Conservation (phyloP, 2,329 filamentous ascomycete species). For the Sporothrix schenckii region DNA sequence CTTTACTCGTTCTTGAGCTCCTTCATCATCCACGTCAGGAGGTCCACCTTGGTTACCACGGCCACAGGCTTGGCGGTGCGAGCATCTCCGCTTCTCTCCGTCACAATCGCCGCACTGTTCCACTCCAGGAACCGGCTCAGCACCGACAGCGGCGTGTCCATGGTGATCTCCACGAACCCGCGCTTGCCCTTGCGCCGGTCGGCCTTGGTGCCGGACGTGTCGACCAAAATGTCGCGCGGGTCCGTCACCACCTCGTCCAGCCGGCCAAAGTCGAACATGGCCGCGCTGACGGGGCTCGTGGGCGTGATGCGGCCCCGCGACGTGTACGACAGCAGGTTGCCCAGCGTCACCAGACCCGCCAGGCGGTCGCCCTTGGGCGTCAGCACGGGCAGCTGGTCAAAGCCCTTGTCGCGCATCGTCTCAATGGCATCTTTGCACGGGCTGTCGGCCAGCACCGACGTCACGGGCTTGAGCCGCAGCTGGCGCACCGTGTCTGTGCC, state of each 20-base stretch:
- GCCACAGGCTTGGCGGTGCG: slow-evolving; percentile 75
- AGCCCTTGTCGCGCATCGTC: slow-evolving; percentile 97
- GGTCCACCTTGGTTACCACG: slow-evolving; percentile 93
- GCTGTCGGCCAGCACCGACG: slow-evolving; percentile 72
- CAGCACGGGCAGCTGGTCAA: slow-evolving; percentile 94
- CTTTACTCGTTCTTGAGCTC: slow-evolving; percentile 47
- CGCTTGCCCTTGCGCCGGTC: slow-evolving; percentile 50
- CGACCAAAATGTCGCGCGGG: slow-evolving; percentile 62
- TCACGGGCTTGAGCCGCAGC: slow-evolving; percentile 90
- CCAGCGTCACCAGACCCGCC: slow-evolving; percentile 89
- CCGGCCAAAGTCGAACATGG: slow-evolving; percentile 96
- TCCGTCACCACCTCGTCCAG: slow-evolving; percentile 91
- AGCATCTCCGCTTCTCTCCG: slow-evolving; percentile 66
- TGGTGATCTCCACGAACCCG: slow-evolving; percentile 91
- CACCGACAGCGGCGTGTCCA: slow-evolving; percentile 80
- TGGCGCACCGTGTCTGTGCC: slow-evolving; percentile 76
- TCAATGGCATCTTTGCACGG: slow-evolving; percentile 87
- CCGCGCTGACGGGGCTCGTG: slow-evolving; percentile 73
- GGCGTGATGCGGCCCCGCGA: slow-evolving; percentile 77
- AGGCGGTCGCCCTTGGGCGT: slow-evolving; percentile 69
- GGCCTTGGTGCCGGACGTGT: slow-evolving; percentile 28
- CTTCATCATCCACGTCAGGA: slow-evolving; percentile 89
- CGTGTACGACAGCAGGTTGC: slow-evolving; percentile 90
- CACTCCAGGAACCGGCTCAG: slow-evolving; percentile 95
- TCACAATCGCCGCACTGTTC: slow-evolving; percentile 95